Conservation (phyloP, 2,329 filamentous ascomycete genomes). For the Phoma sp. region DNA sequence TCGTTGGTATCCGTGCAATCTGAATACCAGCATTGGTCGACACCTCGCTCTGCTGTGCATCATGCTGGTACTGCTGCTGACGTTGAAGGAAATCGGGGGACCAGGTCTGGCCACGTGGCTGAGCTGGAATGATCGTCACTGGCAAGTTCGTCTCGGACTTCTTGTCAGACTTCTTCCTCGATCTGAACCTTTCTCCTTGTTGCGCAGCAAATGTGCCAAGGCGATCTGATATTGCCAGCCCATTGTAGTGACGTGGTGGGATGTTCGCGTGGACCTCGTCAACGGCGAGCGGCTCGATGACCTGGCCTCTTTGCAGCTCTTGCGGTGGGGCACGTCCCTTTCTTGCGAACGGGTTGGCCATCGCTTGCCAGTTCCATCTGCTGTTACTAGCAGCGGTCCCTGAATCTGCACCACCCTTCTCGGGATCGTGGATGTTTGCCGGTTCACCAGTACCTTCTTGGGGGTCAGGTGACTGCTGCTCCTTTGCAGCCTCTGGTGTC, state of each 20-base stretch:
- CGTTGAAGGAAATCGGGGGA: constrained; percentile 53
- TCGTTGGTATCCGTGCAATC: constrained; percentile 25
- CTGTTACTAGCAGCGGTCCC: constrained; percentile 22
- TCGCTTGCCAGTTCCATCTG: constrained; percentile 57
- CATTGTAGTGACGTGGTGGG: constrained; percentile 54
- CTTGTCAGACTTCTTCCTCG: constrained; percentile 44
- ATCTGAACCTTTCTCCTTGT: constrained; percentile 55
- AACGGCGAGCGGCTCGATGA: constrained; percentile 53
- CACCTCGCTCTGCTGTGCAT: constrained; percentile 13
- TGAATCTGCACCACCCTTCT: constrained; percentile 34
- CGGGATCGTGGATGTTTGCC: constrained; percentile 34
- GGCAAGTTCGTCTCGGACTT: constrained; percentile 56
- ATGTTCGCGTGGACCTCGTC: constrained; percentile 45
- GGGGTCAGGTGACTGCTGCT: not conserved
- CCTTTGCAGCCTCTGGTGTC: constrained; percentile 12
- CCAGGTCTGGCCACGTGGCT: constrained; percentile 63
- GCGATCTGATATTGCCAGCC: constrained; percentile 54
- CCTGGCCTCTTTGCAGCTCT: constrained; percentile 65
- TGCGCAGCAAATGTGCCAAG: constrained; percentile 59
- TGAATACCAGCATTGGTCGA: constrained; percentile 23
- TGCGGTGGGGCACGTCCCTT: constrained; percentile 65
- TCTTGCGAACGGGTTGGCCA: constrained; percentile 66
- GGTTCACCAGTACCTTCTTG: constrained; percentile 17
- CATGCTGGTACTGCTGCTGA: not conserved
- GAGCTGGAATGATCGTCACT: constrained; percentile 68